phyloP scores from a whole-genome alignment of 176 grass and related monocot species.

The Zizania latifolia region DNA sequence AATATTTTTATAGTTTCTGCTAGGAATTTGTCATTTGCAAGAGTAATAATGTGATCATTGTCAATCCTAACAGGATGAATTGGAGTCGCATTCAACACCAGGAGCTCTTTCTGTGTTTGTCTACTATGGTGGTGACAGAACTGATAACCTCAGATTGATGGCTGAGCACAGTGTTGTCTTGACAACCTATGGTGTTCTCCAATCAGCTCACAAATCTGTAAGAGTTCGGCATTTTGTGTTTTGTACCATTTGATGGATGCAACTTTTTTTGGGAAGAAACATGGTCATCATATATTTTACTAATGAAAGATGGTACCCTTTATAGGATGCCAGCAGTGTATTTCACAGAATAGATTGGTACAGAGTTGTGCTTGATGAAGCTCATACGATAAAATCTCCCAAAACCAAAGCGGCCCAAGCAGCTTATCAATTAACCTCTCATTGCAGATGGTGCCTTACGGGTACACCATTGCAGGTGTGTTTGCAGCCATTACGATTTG shows the following conservation, averaged over 20 bases:
- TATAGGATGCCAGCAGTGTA: conserved; percentile 54
- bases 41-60: conserved; percentile 6
- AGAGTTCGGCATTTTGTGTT: conserved; percentile 2
- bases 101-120: conserved; percentile 76
- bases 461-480: conserved; percentile 82
- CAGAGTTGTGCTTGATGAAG: conserved; percentile 91
- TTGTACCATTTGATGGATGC: neutral
- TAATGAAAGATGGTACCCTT: conserved; percentile 10
- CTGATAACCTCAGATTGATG: conserved; percentile 47
- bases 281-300: neutral
- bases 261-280: neutral
- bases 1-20: neutral
- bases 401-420: conserved; percentile 70
- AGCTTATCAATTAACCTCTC: conserved; percentile 56
- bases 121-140: conserved; percentile 73
- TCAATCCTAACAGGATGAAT: conserved; percentile 52
- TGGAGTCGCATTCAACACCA: conserved; percentile 60
- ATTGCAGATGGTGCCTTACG: conserved; percentile 94
- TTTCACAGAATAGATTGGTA: conserved; percentile 78
- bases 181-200: conserved; percentile 74
- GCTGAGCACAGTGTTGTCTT: conserved; percentile 66
- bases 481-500: neutral
- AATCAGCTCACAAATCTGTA: conserved; percentile 62
- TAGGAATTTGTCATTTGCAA: neutral
- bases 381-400: conserved; percentile 77